phyloP scores from a whole-genome alignment of 257 asterid genomes.

The Scutellaria barbata region DNA sequence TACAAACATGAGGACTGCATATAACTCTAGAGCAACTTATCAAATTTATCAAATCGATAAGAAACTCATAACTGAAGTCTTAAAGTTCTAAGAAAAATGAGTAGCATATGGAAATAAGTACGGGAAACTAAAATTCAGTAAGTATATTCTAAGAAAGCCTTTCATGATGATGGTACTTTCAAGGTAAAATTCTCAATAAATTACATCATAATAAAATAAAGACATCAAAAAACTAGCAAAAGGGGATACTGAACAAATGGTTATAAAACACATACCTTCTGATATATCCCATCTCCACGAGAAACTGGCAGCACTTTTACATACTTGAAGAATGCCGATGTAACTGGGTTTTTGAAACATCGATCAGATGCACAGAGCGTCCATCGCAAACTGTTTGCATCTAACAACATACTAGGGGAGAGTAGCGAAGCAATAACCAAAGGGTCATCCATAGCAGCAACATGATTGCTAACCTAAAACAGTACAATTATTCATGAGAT shows the following conservation, averaged over 20 bases:
- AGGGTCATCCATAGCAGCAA: slow-evolving; percentile 93
- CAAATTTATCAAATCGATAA: slow-evolving; percentile 2
- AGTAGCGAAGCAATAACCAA: slow-evolving; percentile 79
- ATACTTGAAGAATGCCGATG: slow-evolving; percentile 84
- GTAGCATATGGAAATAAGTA: neutral
- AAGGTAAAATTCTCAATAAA: slow-evolving; percentile 11
- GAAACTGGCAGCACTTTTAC: slow-evolving; percentile 88
- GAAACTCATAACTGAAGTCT: neutral
- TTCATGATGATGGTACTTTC: neutral
- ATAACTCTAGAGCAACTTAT: slow-evolving; percentile 1
- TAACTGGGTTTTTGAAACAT: slow-evolving; percentile 77
- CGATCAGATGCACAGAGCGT: slow-evolving; percentile 95
- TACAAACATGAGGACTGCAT: neutral
- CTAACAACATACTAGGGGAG: slow-evolving; percentile 70
- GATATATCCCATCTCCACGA: slow-evolving; percentile 91
- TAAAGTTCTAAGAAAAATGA: neutral
- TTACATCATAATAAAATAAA: neutral
- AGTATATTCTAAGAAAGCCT: neutral
- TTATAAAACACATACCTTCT: slow-evolving; percentile 57
- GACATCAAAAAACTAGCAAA: slow-evolving; percentile 15
- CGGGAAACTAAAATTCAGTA: slow-evolving; percentile 8
- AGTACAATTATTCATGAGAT: slow-evolving; percentile 39
- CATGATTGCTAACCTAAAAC: slow-evolving; percentile 89
- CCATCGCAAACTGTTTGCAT: slow-evolving; percentile 82
- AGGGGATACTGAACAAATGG: slow-evolving; percentile 3